Evolutionary conservation across 768 basidiomycete species (phyloP), one percentile per base, ranked within the genome.

Genomic region (Naganishia randhawae): DNA sequence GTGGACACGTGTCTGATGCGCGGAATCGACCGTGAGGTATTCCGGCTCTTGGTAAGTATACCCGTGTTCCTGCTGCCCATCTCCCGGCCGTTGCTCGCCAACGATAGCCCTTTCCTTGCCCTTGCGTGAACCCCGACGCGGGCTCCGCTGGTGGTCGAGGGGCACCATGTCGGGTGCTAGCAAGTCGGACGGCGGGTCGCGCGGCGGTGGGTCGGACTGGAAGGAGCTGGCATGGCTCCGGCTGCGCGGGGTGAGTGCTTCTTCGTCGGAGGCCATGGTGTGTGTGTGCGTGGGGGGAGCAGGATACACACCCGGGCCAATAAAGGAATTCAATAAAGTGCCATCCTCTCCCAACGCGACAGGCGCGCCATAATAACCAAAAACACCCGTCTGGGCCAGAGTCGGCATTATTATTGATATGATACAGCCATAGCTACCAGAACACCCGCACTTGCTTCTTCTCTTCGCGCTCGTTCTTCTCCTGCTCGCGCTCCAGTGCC

Each of bases 21-120:
- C 19, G 19, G 5, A 3, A 3, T 48, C n/a, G 32, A 61, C 37
- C 22, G 57, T 61, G 22, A 61, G 16, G 37, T 61, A 61, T 25
- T 61, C 57, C 29, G 57, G 57, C 16, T 61, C 57, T 22, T 61
- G 54, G 54, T 55, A 55, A 32, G 10, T 31, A 19, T 13, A 13
- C 13, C 13, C 45, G 19, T 48, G 45, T 4, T 48, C 45, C 3
- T 48, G n/a, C 11, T 61, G 39, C 3, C 33, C 39, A 25, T 39
- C 17, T 31, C 32, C 52, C 19, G n/a, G 33, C n/a, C 29, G 37
- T 29, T 22, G n/a, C n/a, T 22, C n/a, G 22, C 11, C 33, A 39
- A 25, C 19, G 25, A 61, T 19, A 39, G 57, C 35, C 33, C 57
- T 17, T n/a, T 25, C 57, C 27, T 61, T 61, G 35, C 57, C 57